Evolutionary conservation across 352 stramenopile genomes (phyloP).

Genomic region (Globisporangium orthogonon): DNA sequence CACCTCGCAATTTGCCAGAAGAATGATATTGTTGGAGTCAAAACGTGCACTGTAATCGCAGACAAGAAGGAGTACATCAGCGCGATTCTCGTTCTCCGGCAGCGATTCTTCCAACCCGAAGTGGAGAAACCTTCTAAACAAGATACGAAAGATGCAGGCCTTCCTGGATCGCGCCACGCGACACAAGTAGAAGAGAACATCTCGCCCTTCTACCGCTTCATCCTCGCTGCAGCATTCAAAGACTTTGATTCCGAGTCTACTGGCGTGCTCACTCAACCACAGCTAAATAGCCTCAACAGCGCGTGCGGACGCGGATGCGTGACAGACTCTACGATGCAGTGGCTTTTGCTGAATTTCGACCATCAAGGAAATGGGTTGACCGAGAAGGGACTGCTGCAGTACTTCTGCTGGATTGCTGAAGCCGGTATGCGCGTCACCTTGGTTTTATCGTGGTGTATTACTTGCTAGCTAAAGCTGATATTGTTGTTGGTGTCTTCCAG

Average conservation of each 20-base stretch:
- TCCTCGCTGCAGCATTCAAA: constrained; percentile 43
- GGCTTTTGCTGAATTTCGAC: constrained; percentile 57
- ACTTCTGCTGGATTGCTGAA: constrained; percentile 66
- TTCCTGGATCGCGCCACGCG: not conserved
- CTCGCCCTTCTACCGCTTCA: constrained; percentile 60
- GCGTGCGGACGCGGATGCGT: constrained; percentile 25
- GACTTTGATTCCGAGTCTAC: constrained; percentile 31
- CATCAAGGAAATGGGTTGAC: constrained; percentile 27
- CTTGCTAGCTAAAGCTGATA: not conserved
- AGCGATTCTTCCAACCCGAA: constrained; percentile 59
- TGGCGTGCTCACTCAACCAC: constrained; percentile 20
- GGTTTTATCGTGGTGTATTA: not conserved
- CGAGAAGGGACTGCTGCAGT: constrained; percentile 50
- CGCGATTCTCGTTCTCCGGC: constrained; percentile 28
- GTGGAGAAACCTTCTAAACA: constrained; percentile 2
- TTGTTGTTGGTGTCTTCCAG: constrained; percentile 13
- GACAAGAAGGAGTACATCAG: constrained; percentile 36
- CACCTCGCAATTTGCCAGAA: constrained; percentile 21
- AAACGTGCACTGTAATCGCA: not conserved
- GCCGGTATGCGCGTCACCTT: constrained; percentile 24
- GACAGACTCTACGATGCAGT: constrained; percentile 24
- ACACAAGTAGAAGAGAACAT: constrained; percentile 23
- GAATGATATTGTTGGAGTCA: not conserved
- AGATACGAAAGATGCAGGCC: not conserved
- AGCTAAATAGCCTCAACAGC: constrained; percentile 44